Base-by-base conservation (phyloP, 306 rosid genomes). In the Castanospermum australe region DNA sequence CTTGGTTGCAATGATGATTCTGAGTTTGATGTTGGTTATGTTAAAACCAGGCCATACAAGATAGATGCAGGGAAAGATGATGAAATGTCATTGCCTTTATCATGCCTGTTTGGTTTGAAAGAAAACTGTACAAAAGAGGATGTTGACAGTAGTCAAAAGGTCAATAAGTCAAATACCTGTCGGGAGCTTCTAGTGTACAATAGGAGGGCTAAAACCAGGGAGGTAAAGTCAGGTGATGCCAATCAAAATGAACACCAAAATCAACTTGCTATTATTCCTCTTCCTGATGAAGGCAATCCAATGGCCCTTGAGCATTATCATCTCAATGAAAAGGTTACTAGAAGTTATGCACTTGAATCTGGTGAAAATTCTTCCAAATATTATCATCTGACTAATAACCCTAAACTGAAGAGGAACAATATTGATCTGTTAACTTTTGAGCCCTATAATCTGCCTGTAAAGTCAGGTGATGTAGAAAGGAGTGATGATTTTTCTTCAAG, bases 11-110 rank as follows among this genome's bases (percentile, higher is more conserved):
- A 85, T 65, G 57, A 50, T 68, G 79, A 76, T 18, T 54, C 87
- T n/a, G 86, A 86, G 84, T 67, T 84, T 22, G 91, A 87, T 70
- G 81, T 91, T 85, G 97, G 96, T 62, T 77, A 47, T 74, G 73
- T 87, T 35, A 86, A 92, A 74, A 81, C 78, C 75, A 75, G 84
- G 84, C 89, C 90, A 60, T 88, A 84, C 73, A 89, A 76, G 84
- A 39, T 82, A 41, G 89, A 79, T 44, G 78, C 78, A 3, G 64
- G 45, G 54, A 71, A 71, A 73, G 97, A 89, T 30, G 90, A 87
- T 28, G 99, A 92, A 70, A 21, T 90, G 88, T 71, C 79, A 36
- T 28, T 92, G 35, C 94, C 97, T 44, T 81, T 92, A 42, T 74
- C 94, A 11, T 35, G 30, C 67, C 73, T 92, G 67, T 80, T 94